These are phyloP conservation scores for Lecanicillium sp. DNA, from an alignment of 2,329 filamentous ascomycete species.

Conservation along the genomic window DNA sequence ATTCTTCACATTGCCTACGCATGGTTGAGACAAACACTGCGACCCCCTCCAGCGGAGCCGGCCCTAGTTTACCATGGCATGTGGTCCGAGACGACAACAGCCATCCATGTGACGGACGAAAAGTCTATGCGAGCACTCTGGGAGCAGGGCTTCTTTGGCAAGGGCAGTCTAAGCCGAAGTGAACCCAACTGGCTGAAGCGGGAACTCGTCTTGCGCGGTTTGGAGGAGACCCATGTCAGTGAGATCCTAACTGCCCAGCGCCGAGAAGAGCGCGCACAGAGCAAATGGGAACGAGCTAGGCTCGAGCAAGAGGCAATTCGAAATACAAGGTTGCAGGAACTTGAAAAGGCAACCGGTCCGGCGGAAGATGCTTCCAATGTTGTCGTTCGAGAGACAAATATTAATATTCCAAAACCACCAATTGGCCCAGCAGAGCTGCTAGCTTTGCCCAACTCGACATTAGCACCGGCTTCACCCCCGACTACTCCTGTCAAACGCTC, in stretches of 20 bases:
- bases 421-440: conserved; percentile 38
- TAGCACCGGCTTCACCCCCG: conserved; percentile 21
- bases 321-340: conserved; percentile 47
- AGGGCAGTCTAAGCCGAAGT: conserved; percentile 85
- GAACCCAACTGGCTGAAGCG: conserved; percentile 88
- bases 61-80: conserved; percentile 59
- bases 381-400: too few species aligned
- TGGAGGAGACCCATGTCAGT: conserved; percentile 59
- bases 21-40: conserved; percentile 66
- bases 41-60: conserved; percentile 57
- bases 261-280: conserved; percentile 69
- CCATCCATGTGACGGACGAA: conserved; percentile 74
- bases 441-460: conserved; percentile 45
- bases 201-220: conserved; percentile 64
- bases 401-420: conserved; percentile 20
- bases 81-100: conserved; percentile 75
- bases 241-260: conserved; percentile 73
- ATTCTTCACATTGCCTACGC: conserved; percentile 71
- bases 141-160: conserved; percentile 97
- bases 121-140: conserved; percentile 73
- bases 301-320: conserved; percentile 79
- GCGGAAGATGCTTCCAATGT: conserved; percentile 2
- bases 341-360: conserved; percentile 18
- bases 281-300: conserved; percentile 88
- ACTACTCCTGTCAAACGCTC: background rate